Conservation (phyloP, 257 asterid genomes). For the Gentiana dahurica region DNA sequence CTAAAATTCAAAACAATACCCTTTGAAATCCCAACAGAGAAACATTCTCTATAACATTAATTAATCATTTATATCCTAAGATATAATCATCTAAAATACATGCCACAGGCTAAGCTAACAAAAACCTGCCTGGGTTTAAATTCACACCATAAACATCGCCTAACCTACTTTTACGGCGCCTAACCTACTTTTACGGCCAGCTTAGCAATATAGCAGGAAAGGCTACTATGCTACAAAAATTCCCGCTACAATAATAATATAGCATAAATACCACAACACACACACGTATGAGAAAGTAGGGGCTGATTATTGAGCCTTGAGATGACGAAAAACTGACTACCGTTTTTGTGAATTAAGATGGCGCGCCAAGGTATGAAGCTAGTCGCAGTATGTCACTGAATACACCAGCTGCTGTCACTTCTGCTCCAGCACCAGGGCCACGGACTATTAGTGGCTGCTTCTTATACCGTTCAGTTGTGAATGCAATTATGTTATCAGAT, state of each 20-base stretch:
- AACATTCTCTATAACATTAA: too few species aligned
- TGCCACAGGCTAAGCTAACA: too few species aligned
- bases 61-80: too few species aligned
- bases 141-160: too few species aligned
- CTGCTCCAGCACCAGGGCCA: conserved; percentile 99
- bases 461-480: conserved; percentile 82
- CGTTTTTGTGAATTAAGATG: conserved; percentile 33
- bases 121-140: too few species aligned
- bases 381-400: conserved; percentile 92
- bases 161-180: too few species aligned
- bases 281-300: not conserved
- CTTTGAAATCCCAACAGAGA: too few species aligned
- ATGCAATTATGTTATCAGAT: conserved; percentile 90
- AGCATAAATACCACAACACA: not conserved
- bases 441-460: conserved; percentile 88
- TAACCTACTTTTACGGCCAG: too few species aligned
- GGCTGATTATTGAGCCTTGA: not conserved
- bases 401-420: conserved; percentile 95
- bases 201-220: too few species aligned
- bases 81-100: too few species aligned
- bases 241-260: not conserved
- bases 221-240: not conserved
- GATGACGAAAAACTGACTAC: not conserved
- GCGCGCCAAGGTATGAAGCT: conserved; percentile 95
- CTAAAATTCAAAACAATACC: too few species aligned